A percentile compares a stretch with the other conserved stretches of the same genome.
phyloP scores from a whole-genome alignment of 768 basidiomycete species.

The Scleroderma bovista region DNA sequence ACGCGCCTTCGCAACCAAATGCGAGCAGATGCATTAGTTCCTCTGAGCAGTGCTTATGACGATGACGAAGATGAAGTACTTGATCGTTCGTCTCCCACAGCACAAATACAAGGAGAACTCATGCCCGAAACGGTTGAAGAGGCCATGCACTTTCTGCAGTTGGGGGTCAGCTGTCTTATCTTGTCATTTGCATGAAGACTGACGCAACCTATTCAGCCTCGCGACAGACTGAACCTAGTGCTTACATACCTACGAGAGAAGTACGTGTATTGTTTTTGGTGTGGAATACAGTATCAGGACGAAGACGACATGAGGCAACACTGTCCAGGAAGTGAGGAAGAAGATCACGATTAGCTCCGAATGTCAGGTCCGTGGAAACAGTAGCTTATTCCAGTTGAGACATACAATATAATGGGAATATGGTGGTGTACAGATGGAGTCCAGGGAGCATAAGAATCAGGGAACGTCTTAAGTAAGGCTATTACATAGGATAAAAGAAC shows the following conservation, averaged over 20 bases:
- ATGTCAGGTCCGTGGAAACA: not conserved
- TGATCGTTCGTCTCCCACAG: conserved; percentile 9
- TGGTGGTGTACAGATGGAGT: conserved; percentile 28
- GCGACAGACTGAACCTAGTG: conserved; percentile 61
- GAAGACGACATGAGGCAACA: conserved; percentile 51
- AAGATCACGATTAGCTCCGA: conserved; percentile 64
- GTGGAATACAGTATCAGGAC: conserved; percentile 68
- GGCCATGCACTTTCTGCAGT: conserved; percentile 57
- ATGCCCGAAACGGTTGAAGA: conserved; percentile 59
- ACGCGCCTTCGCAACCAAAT: conserved; percentile 68
- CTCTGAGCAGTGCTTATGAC: conserved; percentile 33
- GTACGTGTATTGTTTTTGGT: conserved; percentile 85
- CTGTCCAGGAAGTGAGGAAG: conserved; percentile 76
- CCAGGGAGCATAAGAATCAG: conserved; percentile 14
- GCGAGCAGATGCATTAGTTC: conserved; percentile 64
- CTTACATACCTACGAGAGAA: conserved; percentile 67
- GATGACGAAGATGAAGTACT: conserved; percentile 32
- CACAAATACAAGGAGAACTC: conserved; percentile 34
- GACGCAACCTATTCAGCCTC: conserved; percentile 44
- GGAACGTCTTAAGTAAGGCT: conserved; percentile 14
- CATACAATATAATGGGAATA: conserved; percentile 6
- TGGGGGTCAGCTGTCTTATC: conserved; percentile 42
- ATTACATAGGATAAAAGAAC: conserved; percentile 11
- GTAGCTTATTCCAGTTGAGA: not conserved
- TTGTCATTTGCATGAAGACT: conserved; percentile 9